Base-by-base conservation (phyloP, 352 stramenopile species). In the Thalassiosira sp. region DNA sequence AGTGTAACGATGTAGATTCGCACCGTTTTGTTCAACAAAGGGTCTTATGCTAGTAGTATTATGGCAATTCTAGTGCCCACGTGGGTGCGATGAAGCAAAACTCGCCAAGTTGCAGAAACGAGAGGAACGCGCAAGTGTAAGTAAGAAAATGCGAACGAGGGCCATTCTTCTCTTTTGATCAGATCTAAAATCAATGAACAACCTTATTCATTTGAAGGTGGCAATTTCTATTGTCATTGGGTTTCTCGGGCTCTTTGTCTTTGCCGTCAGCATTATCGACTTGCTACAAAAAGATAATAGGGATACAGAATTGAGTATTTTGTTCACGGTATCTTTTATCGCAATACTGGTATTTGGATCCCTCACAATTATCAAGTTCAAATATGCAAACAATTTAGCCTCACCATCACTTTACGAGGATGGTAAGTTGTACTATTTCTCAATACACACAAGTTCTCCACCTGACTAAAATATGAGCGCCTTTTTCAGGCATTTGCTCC, bases 1-100 rank as follows among this genome's bases (percentile, higher is more conserved):
- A n/a, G n/a, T n/a, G n/a, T n/a, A n/a, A n/a, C n/a, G n/a, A n/a
- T n/a, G n/a, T n/a, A n/a, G n/a, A n/a, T n/a, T n/a, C n/a, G n/a
- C n/a, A n/a, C n/a, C n/a, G n/a, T n/a, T n/a, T n/a, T n/a, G n/a
- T n/a, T n/a, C n/a, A n/a, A n/a, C n/a, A n/a, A n/a, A n/a, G n/a
- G n/a, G n/a, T 83, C 66, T n/a, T 79, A 42, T 58, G 67, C 73
- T 5, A n/a, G 72, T 91, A 8, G 85, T 91, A 8, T 37, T 91
- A 3, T 91, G 85, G 85, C 46, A 82, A 45, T 91, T 91, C 59
- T 90, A 81, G 60, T 75, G 52, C 43, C 76, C 82, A 31, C 57
- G 65, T 18, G 43, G 79, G 42, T 46, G 70, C 15, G 78, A 82
- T 42, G 58, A 76, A 53, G 76, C 61, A 15, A 57, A 71, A 35